These are phyloP conservation scores for Candolleomyces eurysporus DNA, from an alignment of 768 basidiomycete genomes.

Conservation along the genomic window DNA sequence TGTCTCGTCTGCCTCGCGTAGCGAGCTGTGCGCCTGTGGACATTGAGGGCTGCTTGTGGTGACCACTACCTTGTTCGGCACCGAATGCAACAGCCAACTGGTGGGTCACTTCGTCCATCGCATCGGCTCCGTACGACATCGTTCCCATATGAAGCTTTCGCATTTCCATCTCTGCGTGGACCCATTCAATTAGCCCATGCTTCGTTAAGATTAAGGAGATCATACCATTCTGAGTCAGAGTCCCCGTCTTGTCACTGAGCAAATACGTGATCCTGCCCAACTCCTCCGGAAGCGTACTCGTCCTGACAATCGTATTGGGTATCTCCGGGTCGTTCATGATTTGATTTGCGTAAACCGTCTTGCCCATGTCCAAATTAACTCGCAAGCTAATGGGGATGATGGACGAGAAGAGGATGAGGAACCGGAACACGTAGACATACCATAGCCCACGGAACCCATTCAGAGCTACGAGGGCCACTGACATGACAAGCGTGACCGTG, in stretches of 20 bases:
- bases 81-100: conserved; percentile 88
- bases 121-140: conserved; percentile 92
- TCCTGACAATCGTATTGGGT: conserved; percentile 92
- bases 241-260: conserved; percentile 97
- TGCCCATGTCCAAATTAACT: conserved; percentile 99
- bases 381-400: conserved; percentile 99
- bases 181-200: not conserved
- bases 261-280: conserved; percentile 94
- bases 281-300: conserved; percentile 97
- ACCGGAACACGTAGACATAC: conserved; percentile 96
- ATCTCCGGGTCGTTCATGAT: conserved; percentile 95
- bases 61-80: conserved; percentile 49
- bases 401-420: conserved; percentile 96
- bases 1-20: conserved; percentile 84
- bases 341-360: conserved; percentile 94
- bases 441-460: conserved; percentile 95
- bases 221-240: conserved; percentile 92
- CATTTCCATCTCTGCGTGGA: conserved; percentile 91
- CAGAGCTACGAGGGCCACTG: conserved; percentile 87
- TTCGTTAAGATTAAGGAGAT: not conserved
- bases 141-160: conserved; percentile 99
- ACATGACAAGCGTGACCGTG: conserved; percentile 88
- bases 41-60: conserved; percentile 32
- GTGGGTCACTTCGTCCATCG: conserved; percentile 98
- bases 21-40: conserved; percentile 82